phyloP scores from a whole-genome alignment of 2,329 filamentous ascomycete species.

The Purpureocillium lavendulum region DNA sequence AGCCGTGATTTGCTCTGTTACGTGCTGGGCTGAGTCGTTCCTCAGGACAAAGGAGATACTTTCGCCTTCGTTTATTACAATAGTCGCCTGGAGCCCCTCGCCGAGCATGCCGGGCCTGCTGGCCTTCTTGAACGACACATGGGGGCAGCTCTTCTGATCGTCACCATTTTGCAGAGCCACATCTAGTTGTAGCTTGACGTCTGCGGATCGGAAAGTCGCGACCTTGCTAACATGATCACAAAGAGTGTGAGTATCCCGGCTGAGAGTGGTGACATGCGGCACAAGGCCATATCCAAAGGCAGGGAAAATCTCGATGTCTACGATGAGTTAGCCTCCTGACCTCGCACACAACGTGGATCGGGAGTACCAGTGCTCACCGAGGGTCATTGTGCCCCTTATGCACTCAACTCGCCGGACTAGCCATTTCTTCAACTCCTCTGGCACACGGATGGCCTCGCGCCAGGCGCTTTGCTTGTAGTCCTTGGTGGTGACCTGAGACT shows the following conservation, averaged over 20 bases:
- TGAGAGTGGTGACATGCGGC: slow-evolving; percentile 49
- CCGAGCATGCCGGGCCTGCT: slow-evolving; percentile 44
- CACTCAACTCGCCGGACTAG: slow-evolving; percentile 65
- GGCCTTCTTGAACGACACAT: slow-evolving; percentile 46
- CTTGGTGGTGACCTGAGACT: slow-evolving; percentile 41
- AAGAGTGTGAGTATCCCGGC: slow-evolving; percentile 32
- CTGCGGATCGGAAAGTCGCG: slow-evolving; percentile 52
- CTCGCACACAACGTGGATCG: too few relatives aligned
- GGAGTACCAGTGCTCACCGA: slow-evolving; percentile 35
- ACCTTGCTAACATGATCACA: slow-evolving; percentile 42
- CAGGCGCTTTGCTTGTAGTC: slow-evolving; percentile 40
- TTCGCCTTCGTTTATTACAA: slow-evolving; percentile 57
- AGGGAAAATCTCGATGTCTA: slow-evolving; percentile 63
- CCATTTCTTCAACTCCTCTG: slow-evolving; percentile 61
- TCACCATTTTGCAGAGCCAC: slow-evolving; percentile 54
- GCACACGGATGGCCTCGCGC: slow-evolving; percentile 43
- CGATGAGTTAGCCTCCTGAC: not conserved
- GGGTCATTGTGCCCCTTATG: slow-evolving; percentile 55
- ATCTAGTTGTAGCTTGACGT: slow-evolving; percentile 56
- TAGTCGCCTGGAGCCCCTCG: slow-evolving; percentile 52
- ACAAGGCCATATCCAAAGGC: slow-evolving; percentile 63
- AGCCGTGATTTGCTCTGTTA: slow-evolving; percentile 49
- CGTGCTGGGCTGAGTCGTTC: slow-evolving; percentile 49
- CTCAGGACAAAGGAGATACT: slow-evolving; percentile 61
- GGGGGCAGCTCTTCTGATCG: slow-evolving; percentile 33